Conservation (phyloP, 192 early-diverging fungal species). For the Podila minutissima region DNA sequence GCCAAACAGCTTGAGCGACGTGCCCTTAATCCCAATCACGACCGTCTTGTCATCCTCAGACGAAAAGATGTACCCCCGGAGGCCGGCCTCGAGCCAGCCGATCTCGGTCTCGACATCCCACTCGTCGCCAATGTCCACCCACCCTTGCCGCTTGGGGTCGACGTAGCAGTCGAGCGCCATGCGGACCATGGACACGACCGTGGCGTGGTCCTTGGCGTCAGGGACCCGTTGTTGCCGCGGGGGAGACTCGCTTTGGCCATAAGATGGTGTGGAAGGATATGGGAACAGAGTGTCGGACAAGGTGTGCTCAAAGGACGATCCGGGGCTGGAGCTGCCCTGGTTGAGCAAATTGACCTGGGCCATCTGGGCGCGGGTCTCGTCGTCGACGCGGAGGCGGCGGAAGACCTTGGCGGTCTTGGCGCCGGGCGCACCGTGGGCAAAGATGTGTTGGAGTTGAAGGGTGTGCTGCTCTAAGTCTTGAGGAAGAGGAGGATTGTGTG, state of each 20-base stretch:
- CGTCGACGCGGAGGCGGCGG: conserved; percentile 15
- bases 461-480: conserved; percentile 8
- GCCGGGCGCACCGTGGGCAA: conserved; percentile 25
- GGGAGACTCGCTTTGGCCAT: not conserved
- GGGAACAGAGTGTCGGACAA: conserved; percentile 11
- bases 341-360: conserved; percentile 3
- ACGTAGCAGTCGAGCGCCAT: conserved; percentile 89
- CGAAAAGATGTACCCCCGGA: conserved; percentile 89
- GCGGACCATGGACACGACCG: conserved; percentile 75
- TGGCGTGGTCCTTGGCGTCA: conserved; percentile 72
- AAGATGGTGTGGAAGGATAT: too few relatives aligned
- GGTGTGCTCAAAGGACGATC: conserved; percentile 21
- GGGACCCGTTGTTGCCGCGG: conserved; percentile 55
- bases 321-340: conserved; percentile 2
- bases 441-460: conserved; percentile 19
- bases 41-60: conserved; percentile 69
- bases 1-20: conserved; percentile 50
- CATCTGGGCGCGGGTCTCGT: conserved; percentile 11
- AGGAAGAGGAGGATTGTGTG: not conserved
- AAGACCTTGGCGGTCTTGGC: conserved; percentile 21
- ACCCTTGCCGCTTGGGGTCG: conserved; percentile 62
- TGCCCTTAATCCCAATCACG: conserved; percentile 89
- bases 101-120: conserved; percentile 61
- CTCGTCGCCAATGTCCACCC: conserved; percentile 70
- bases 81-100: conserved; percentile 71